Percentiles rank a stretch among this genome's conserved stretches.
Conservation (phyloP, 1,139 yeast species). For the Pichia sp. region DNA sequence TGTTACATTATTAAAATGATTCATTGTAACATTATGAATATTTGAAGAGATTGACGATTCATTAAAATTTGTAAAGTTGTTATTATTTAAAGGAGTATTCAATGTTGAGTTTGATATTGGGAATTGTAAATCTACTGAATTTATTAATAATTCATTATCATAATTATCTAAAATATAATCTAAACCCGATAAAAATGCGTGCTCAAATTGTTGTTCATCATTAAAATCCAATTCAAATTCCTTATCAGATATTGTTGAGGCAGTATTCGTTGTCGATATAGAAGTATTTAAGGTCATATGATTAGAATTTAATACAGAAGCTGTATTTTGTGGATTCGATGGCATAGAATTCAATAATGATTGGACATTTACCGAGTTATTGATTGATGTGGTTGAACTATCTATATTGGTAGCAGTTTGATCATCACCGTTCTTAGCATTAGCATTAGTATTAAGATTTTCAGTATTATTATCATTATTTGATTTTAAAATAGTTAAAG, state of each 20-base stretch:
- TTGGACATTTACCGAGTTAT: not conserved
- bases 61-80: not conserved
- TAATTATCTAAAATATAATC: constrained; percentile 24
- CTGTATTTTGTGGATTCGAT: not conserved
- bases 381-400: not conserved
- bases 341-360: not conserved
- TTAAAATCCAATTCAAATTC: constrained; percentile 16
- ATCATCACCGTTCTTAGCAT: too few species aligned
- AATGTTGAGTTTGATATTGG: not conserved
- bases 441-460: too few species aligned
- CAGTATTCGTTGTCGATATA: not conserved
- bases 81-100: not conserved
- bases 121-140: not conserved
- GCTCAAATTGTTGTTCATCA: constrained; percentile 25
- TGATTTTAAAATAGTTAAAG: too few species aligned
- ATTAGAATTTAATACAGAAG: too few species aligned
- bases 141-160: constrained; percentile 10
- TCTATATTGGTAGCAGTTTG: too few species aligned
- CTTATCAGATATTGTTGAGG: constrained; percentile 1
- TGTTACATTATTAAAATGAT: not conserved
- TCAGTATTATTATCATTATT: too few species aligned
- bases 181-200: constrained; percentile 28
- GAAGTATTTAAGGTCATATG: too few species aligned
- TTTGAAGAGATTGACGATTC: not conserved
- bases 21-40: not conserved